phyloP scores from a whole-genome alignment of 257 asterid genomes.

The Paulownia fortunei region DNA sequence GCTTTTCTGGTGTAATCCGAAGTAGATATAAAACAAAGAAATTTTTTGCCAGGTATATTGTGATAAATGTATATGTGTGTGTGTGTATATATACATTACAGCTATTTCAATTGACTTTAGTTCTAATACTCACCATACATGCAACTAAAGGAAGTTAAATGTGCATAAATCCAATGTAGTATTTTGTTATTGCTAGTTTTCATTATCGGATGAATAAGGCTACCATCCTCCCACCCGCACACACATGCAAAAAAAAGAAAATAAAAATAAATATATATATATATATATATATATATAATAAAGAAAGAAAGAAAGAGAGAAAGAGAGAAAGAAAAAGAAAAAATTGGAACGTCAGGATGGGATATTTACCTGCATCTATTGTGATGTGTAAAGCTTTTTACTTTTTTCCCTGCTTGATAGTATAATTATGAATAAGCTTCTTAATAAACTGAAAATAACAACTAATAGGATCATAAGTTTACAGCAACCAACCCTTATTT shows the following conservation, averaged over 20 bases:
- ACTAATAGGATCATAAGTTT: no score
- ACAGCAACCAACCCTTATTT: no score
- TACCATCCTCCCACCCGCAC: not conserved
- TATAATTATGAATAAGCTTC: slow-evolving; percentile 1
- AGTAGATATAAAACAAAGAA: slow-evolving; percentile 9
- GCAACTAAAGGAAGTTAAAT: not conserved
- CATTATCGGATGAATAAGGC: no score
- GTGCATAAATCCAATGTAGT: not conserved
- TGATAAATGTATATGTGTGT: not conserved
- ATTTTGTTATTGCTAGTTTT: not conserved
- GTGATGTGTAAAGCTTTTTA: not conserved
- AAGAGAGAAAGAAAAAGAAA: no score
- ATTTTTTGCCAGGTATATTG: not conserved
- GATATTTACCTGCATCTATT: slow-evolving; percentile 1
- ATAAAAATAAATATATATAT: not conserved
- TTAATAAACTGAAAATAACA: not conserved
- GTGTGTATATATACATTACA: not conserved
- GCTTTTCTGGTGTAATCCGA: slow-evolving; percentile 15
- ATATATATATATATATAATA: no score
- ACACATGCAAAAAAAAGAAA: not conserved
- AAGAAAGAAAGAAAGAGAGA: no score
- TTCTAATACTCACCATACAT: not conserved
- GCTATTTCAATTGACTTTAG: not conserved
- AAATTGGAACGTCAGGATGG: slow-evolving; percentile 12
- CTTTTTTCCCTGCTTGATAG: not conserved